These are phyloP conservation scores for Funneliformis caledonium DNA, from an alignment of 371 early-diverging fungal genomes.

Conservation along the genomic window DNA sequence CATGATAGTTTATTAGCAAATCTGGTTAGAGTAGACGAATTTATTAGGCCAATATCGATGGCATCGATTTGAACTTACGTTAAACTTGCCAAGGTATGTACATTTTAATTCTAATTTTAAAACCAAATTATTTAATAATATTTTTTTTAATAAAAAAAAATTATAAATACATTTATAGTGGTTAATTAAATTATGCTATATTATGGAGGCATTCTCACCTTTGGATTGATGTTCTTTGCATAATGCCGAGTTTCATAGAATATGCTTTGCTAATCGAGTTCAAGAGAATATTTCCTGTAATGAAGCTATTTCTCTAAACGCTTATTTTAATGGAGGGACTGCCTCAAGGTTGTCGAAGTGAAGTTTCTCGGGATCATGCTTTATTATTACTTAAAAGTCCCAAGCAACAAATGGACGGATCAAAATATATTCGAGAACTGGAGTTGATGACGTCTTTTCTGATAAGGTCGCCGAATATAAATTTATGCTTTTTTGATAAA, in stretches of 20 bases:
- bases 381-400: background rate
- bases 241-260: background rate
- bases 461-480: background rate
- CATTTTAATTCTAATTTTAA: background rate
- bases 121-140: background rate
- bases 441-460: background rate
- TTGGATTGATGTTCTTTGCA: background rate
- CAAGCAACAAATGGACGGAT: background rate
- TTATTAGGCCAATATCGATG: background rate
- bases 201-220: background rate
- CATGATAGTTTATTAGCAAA: background rate
- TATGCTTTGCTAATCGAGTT: background rate
- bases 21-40: background rate
- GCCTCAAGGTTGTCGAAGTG: background rate
- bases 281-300: background rate
- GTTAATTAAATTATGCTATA: background rate
- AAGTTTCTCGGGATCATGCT: background rate
- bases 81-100: conserved; percentile 20
- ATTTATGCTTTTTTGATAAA: background rate
- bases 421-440: background rate
- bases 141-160: background rate
- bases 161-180: background rate
- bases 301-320: background rate
- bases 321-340: background rate
- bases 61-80: background rate